Evolutionary conservation across 768 basidiomycete genomes (phyloP), one percentile per base, ranked within the genome.

Genomic region (Mycena floridula): DNA sequence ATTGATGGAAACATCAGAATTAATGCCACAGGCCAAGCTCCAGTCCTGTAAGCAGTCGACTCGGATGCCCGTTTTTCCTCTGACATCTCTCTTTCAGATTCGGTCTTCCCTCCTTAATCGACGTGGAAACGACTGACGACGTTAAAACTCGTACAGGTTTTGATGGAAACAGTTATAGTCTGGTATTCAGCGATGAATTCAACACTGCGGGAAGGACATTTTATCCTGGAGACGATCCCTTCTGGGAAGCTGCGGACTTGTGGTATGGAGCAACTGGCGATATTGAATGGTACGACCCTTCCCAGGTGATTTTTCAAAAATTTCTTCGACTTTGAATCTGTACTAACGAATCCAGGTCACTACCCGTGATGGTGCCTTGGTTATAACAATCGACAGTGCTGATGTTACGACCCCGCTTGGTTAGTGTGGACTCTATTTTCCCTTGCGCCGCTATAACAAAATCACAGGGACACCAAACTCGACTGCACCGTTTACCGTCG

Each of bases 111-210:
- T 25, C 15, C 37, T 63, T 85, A 25, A 76, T 94, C 55, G 91
- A 95, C 64, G 42, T 56, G 2, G 77, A 77, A 13, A 95, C 91
- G 2, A 90, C 90, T 0, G 48, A 62, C 0, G 42, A 45, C 2
- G 87, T 78, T 2, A 70, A 68, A 48, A 69, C 76, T 1, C 70
- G 85, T 18, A 82, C 69, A 2, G 89, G 89, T 2, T 87, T 74
- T 50, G 89, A 93, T 60, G 83, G 85, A 4, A 43, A 79, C 28
- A 55, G 70, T 0, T 92, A 90, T 57, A 69, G 78, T 24, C 67
- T 83, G 40, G 80, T 86, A 22, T 90, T 87, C 57, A 80, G 76
- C 4, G 87, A 89, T 61, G 87, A 89, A 65, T 90, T 90, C 60
- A 74, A 85, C 43, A 57, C 51, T 20, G 77, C 79, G 1, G 85